Evolutionary conservation across 2,329 filamentous ascomycete genomes (phyloP).

Genomic region (Pseudocercospora macadamiae): DNA sequence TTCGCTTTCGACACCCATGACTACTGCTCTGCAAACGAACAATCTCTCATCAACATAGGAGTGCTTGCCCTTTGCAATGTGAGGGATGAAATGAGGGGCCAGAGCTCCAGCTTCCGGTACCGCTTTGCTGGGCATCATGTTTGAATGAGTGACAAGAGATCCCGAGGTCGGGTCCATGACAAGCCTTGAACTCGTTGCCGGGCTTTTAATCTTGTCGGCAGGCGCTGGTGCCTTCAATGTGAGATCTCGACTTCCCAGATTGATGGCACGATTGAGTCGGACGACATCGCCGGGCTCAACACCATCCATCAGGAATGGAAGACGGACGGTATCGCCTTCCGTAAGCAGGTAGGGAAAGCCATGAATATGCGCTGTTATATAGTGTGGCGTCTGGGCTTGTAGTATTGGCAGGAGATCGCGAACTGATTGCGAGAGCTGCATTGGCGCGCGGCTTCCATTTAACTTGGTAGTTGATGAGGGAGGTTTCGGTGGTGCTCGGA

Average conservation of each 20-base stretch:
- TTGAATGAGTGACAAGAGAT: conserved; percentile 27
- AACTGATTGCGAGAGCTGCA: conserved; percentile 59
- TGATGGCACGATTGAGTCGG: conserved; percentile 80
- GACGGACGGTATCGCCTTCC: conserved; percentile 51
- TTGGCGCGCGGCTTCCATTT: conserved; percentile 19
- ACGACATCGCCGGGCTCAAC: conserved; percentile 76
- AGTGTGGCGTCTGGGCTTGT: conserved; percentile 72
- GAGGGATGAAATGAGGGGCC: conserved; percentile 43
- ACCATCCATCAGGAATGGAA: conserved; percentile 54
- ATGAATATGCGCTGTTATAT: conserved; percentile 79
- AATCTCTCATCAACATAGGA: conserved; percentile 76
- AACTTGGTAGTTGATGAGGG: not conserved
- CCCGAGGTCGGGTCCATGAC: conserved; percentile 35
- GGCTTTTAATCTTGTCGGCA: conserved; percentile 35
- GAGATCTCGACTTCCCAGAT: conserved; percentile 85
- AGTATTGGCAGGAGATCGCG: conserved; percentile 70
- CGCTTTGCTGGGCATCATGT: conserved; percentile 33
- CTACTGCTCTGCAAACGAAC: conserved; percentile 82
- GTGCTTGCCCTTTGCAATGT: conserved; percentile 42
- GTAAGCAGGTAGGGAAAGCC: conserved; percentile 79
- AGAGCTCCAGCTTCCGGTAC: too few relatives aligned
- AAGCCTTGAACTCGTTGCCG: conserved; percentile 26
- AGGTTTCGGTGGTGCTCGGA: not conserved
- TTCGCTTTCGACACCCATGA: conserved; percentile 80
- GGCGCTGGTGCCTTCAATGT: conserved; percentile 76